These are phyloP conservation scores for Solanum lycopersicoides DNA, from an alignment of 257 asterid genomes.

Conservation along the genomic window DNA sequence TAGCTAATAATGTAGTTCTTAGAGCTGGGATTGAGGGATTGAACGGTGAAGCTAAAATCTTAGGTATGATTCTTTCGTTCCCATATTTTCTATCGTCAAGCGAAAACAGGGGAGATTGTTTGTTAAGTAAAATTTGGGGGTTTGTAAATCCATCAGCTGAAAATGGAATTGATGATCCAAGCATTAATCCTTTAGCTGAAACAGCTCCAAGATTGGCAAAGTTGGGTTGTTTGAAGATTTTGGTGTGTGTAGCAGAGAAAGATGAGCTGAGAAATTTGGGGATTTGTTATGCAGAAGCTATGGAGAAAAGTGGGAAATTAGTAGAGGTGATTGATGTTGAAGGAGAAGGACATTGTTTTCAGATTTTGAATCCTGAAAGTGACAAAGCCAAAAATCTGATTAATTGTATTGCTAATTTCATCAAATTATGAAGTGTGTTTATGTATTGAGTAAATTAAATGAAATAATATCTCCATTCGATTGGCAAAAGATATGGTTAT, in stretches of 20 bases:
- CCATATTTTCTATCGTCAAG: constrained; percentile 6
- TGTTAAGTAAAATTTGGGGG: neutral
- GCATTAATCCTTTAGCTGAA: neutral
- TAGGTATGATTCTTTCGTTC: constrained; percentile 2
- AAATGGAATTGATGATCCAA: constrained; percentile 3
- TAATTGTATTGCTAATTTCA: neutral
- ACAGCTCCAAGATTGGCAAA: neutral
- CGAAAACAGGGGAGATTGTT: neutral
- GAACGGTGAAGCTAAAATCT: neutral
- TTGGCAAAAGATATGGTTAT: no score
- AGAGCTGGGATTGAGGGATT: constrained; percentile 1
- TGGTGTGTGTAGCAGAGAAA: neutral
- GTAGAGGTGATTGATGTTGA: constrained; percentile 1
- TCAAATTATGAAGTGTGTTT: neutral
- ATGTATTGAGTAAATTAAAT: neutral
- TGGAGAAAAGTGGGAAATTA: neutral
- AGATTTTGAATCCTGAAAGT: neutral
- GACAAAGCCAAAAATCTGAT: constrained; percentile 3
- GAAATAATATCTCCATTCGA: no score
- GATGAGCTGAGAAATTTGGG: neutral
- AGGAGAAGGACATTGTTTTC: constrained; percentile 10
- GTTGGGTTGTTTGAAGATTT: neutral
- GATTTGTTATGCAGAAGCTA: neutral
- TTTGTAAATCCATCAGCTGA: neutral
- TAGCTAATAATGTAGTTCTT: constrained; percentile 3